Percentiles rank a stretch among this genome's conserved stretches.
Evolutionary conservation across 352 stramenopile species (phyloP).

Genomic region (Globisporangium parvum): DNA sequence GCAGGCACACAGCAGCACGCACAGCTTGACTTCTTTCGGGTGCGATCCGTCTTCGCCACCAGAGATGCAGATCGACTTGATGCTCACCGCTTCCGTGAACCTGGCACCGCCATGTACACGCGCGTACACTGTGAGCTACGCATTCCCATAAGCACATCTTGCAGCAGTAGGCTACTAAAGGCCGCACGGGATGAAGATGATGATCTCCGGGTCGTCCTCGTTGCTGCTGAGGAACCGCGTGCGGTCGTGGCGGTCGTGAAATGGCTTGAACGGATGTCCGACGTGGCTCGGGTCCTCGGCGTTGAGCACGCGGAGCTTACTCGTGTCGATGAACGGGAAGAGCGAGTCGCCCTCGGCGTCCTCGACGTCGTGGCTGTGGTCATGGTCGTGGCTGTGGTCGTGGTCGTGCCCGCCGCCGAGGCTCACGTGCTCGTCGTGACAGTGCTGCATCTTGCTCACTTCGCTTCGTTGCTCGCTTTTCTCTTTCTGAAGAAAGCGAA

Average conservation of each 20-base stretch:
- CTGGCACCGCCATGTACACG: slow-evolving; percentile 10
- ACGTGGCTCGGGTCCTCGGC: slow-evolving; percentile 51
- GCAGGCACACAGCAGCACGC: slow-evolving; percentile 4
- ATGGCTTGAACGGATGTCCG: slow-evolving; percentile 78
- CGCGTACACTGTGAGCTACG: not conserved
- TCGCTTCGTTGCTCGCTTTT: too few relatives aligned
- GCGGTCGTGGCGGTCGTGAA: slow-evolving; percentile 62
- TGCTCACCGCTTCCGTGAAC: slow-evolving; percentile 84
- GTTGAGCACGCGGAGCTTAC: slow-evolving; percentile 80
- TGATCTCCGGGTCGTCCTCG: slow-evolving; percentile 80
- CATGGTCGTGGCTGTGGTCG: slow-evolving; percentile 42
- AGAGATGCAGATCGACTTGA: slow-evolving; percentile 86
- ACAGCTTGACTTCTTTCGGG: slow-evolving; percentile 82
- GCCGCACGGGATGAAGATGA: slow-evolving; percentile 67
- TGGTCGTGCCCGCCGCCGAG: slow-evolving; percentile 44
- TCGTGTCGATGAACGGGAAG: slow-evolving; percentile 83
- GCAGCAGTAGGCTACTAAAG: not conserved
- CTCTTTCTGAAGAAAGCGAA: too few relatives aligned
- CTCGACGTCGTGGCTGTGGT: slow-evolving; percentile 61
- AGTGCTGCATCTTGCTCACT: slow-evolving; percentile 39
- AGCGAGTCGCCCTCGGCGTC: slow-evolving; percentile 73
- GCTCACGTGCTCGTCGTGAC: slow-evolving; percentile 52
- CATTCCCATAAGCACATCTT: not conserved
- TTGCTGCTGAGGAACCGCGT: slow-evolving; percentile 67
- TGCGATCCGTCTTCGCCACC: slow-evolving; percentile 69